Evolutionary conservation across 441 rosid species (phyloP).

Genomic region (Viola pubescens): DNA sequence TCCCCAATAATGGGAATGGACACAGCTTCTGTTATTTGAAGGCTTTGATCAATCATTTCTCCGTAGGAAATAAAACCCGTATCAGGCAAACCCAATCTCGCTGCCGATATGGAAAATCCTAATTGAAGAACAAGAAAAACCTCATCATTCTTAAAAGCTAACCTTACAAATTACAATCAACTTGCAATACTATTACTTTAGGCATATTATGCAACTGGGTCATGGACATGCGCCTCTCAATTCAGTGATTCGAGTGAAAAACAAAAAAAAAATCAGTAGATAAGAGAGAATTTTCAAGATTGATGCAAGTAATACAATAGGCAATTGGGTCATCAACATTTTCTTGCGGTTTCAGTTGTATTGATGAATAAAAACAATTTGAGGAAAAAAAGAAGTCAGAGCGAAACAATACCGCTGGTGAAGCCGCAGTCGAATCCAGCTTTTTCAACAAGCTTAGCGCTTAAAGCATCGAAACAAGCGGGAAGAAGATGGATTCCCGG

Average conservation of each 20-base stretch:
- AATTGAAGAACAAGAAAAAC: conserved; percentile 9
- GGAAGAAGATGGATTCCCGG: conserved; percentile 90
- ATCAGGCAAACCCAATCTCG: conserved; percentile 75
- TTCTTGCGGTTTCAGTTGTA: no score
- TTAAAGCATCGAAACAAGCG: conserved; percentile 92
- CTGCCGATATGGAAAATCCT: conserved; percentile 89
- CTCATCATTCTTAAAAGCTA: no score
- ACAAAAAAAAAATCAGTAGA: neutral
- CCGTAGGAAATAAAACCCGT: conserved; percentile 75
- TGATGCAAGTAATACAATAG: no score
- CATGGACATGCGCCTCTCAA: no score
- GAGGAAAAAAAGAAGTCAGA: neutral
- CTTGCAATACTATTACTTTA: no score
- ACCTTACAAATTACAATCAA: no score
- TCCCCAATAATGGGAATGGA: conserved; percentile 85
- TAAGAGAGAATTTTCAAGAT: neutral
- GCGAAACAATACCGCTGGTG: conserved; percentile 55
- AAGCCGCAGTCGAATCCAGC: conserved; percentile 77
- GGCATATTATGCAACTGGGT: no score
- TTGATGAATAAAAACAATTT: neutral
- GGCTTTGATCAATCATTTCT: conserved; percentile 92
- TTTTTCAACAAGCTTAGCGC: conserved; percentile 73
- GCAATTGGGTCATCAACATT: no score
- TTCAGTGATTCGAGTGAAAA: no score
- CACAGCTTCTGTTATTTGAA: conserved; percentile 63